Conservation (phyloP, 208 protist genomes). For the Leishmania turanica region DNA sequence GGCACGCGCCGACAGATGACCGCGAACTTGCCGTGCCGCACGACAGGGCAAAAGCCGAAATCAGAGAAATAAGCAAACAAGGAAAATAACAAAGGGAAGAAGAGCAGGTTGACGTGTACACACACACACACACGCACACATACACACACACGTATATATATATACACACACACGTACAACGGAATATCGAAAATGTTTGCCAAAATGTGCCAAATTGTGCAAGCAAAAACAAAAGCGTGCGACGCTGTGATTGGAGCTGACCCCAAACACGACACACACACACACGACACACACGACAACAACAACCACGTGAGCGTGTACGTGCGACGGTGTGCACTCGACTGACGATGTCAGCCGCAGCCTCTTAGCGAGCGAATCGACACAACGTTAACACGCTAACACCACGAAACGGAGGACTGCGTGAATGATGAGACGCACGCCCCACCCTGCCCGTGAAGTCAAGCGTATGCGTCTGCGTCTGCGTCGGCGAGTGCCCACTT, state of each 20-base stretch:
- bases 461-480: background rate
- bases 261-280: background rate
- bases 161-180: background rate
- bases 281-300: background rate
- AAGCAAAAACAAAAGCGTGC: background rate
- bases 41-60: background rate
- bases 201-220: too few species aligned
- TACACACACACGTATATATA: too few species aligned
- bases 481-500: background rate
- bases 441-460: background rate
- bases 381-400: background rate
- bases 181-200: too few species aligned
- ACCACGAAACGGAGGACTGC: background rate
- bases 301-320: background rate
- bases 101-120: background rate
- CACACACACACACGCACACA: background rate
- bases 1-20: background rate
- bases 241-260: background rate
- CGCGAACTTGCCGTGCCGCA: background rate
- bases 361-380: background rate
- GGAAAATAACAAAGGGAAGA: background rate
- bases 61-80: background rate
- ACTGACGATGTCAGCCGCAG: background rate
- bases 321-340: background rate
- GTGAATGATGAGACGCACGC: conserved; percentile 1